Conservation (phyloP, 208 protist species). For the Naegleria lovaniensis region DNA sequence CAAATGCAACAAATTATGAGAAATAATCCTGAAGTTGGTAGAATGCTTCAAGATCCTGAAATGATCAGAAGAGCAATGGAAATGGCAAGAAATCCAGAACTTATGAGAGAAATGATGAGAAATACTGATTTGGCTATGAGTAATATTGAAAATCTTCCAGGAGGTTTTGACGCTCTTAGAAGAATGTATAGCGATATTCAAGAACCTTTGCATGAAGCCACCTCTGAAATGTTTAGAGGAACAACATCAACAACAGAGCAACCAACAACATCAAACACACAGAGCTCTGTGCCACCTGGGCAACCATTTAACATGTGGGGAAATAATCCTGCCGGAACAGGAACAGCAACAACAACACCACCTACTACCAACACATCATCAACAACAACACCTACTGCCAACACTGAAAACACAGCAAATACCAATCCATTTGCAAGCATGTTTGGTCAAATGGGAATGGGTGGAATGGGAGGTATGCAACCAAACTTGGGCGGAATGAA, state of each 20-base stretch:
- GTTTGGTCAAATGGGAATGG: neutral
- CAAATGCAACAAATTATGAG: conserved; percentile 51
- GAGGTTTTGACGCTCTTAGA: conserved; percentile 47
- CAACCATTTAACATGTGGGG: neutral
- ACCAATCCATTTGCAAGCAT: conserved; percentile 8
- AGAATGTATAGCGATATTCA: conserved; percentile 30
- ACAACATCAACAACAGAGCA: neutral
- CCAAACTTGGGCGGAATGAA: neutral
- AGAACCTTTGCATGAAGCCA: conserved; percentile 9
- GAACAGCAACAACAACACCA: neutral
- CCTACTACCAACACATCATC: neutral
- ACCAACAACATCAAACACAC: neutral
- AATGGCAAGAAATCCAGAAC: conserved; percentile 60
- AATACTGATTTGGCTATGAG: conserved; percentile 59
- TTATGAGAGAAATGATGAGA: conserved; percentile 69
- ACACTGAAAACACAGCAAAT: neutral
- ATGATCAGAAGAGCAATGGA: conserved; percentile 58
- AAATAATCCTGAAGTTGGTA: conserved; percentile 63
- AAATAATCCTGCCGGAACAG: neutral
- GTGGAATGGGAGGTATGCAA: neutral
- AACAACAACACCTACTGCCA: neutral
- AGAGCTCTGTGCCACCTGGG: neutral
- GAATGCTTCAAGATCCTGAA: conserved; percentile 54
- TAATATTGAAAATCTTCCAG: conserved; percentile 59
- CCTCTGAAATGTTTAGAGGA: neutral